phyloP scores from a whole-genome alignment of 1,139 yeast species.

The Hansenula anomala region DNA sequence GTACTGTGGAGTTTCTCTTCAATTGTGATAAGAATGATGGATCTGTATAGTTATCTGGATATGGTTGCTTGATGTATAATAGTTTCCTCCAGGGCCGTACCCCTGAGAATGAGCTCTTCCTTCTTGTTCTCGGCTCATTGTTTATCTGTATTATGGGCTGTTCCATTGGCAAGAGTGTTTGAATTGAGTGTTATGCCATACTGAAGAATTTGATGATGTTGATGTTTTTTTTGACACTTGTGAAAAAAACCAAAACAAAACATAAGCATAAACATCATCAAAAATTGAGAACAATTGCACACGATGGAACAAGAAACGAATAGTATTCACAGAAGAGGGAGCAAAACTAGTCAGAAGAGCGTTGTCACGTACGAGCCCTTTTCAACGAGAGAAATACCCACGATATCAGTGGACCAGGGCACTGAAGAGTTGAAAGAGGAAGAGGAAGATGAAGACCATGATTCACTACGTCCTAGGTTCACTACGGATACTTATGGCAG shows the following conservation, averaged over 20 bases:
- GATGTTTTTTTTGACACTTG: too few relatives aligned
- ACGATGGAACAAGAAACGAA: background rate
- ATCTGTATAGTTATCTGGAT: conserved; percentile 91
- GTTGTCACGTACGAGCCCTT: conserved; percentile 1
- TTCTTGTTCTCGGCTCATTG: too few relatives aligned
- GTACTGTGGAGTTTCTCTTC: conserved; percentile 71
- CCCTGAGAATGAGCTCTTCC: conserved; percentile 6
- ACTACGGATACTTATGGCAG: background rate
- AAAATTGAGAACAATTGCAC: too few relatives aligned
- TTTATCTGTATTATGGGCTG: too few relatives aligned
- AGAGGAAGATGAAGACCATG: background rate
- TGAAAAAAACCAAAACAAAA: background rate
- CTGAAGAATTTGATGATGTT: background rate
- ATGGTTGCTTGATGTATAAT: conserved; percentile 82
- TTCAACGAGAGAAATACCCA: background rate
- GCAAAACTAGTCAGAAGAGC: background rate
- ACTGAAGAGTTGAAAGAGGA: background rate
- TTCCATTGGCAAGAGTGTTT: too few relatives aligned
- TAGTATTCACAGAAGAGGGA: background rate
- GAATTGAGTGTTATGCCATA: too few relatives aligned
- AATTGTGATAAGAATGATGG: conserved; percentile 72
- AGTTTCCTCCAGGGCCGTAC: conserved; percentile 67
- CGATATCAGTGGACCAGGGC: background rate
- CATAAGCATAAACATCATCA: too few relatives aligned
- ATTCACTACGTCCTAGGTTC: background rate